A percentile compares a stretch with the other conserved stretches of the same genome.
phyloP scores from a whole-genome alignment of 2,329 filamentous ascomycete species.

The Fusarium virguliforme region DNA sequence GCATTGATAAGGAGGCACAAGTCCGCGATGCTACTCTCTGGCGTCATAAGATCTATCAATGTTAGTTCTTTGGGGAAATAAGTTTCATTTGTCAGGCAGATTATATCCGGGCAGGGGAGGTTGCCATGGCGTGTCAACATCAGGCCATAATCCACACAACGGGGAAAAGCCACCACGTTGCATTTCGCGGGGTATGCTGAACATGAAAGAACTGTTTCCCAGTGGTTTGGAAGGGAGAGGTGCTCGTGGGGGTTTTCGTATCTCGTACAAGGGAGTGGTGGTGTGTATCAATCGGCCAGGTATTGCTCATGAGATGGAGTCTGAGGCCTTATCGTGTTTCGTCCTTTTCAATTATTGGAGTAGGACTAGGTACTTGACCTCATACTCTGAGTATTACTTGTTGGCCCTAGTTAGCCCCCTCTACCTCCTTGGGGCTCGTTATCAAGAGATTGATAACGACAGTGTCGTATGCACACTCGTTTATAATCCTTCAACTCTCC shows the following conservation, averaged over 20 bases:
- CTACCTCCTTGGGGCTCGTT: too few relatives aligned
- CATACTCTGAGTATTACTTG: neutral
- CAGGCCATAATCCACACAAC: slow-evolving; percentile 47
- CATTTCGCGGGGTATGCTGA: slow-evolving; percentile 51
- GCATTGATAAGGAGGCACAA: slow-evolving; percentile 3
- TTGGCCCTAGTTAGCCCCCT: neutral
- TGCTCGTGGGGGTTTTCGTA: slow-evolving; percentile 27
- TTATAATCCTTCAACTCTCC: neutral
- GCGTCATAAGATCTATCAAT: slow-evolving; percentile 1
- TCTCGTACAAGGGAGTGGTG: neutral
- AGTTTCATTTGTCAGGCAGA: neutral
- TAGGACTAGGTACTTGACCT: neutral
- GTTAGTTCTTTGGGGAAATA: neutral
- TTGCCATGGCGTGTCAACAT: slow-evolving; percentile 38
- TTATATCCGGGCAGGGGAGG: neutral
- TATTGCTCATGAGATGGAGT: neutral
- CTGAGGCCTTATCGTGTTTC: neutral
- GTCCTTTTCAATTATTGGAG: neutral
- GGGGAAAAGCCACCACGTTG: slow-evolving; percentile 41
- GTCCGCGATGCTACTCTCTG: slow-evolving; percentile 2
- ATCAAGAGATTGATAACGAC: neutral
- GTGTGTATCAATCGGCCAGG: neutral
- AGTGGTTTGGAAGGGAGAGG: slow-evolving; percentile 9
- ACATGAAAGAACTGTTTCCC: slow-evolving; percentile 9
- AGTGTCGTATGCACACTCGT: neutral